These are phyloP conservation scores for Phyllosticta paracitricarpa DNA, from an alignment of 2,329 filamentous ascomycete genomes.

Conservation along the genomic window DNA sequence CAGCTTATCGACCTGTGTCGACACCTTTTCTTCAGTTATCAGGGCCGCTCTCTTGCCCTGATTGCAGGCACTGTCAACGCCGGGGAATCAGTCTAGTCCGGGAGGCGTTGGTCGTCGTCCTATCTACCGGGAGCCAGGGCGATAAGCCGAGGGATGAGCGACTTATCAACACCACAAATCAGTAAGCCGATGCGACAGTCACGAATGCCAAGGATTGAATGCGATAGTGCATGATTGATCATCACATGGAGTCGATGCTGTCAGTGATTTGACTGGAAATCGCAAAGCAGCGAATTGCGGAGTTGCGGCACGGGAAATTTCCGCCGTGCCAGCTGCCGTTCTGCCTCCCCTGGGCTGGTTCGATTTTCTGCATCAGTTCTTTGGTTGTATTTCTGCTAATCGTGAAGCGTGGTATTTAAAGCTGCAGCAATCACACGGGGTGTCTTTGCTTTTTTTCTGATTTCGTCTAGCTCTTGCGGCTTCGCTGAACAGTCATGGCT, in stretches of 20 bases:
- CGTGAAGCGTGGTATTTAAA: not conserved
- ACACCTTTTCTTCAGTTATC: not conserved
- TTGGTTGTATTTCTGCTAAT: not conserved
- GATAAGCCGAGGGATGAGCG: slow-evolving; percentile 2
- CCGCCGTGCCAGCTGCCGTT: not conserved
- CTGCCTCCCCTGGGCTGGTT: not conserved
- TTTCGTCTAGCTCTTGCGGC: not conserved
- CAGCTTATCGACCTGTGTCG: not conserved
- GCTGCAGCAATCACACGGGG: not conserved
- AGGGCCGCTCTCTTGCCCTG: not conserved
- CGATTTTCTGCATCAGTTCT: not conserved
- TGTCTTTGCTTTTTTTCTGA: not conserved
- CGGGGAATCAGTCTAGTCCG: not conserved
- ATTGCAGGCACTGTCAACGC: not conserved
- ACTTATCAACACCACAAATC: not conserved
- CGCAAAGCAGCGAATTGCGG: not conserved
- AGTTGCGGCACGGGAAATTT: not conserved
- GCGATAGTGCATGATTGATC: not conserved
- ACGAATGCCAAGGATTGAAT: not conserved
- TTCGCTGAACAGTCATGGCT: not conserved
- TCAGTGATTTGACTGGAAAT: not conserved
- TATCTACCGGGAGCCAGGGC: not conserved
- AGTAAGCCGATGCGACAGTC: not conserved
- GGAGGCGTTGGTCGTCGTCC: not conserved
- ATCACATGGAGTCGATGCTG: not conserved